Base-by-base conservation (phyloP, 2,329 filamentous ascomycete genomes). In the Colletotrichum sp. region DNA sequence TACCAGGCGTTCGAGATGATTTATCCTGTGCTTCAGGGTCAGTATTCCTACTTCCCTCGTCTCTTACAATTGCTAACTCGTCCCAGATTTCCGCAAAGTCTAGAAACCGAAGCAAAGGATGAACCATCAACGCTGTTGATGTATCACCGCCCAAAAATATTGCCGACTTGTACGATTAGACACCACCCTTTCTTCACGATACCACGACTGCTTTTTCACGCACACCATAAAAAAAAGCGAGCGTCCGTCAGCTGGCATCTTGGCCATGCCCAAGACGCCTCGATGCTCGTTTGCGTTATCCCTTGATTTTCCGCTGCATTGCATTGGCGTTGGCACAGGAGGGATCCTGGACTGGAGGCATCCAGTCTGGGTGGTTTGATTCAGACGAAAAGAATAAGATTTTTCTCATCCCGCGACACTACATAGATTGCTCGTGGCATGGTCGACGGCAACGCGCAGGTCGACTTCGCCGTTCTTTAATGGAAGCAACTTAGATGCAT, bases 1-100 rank as follows among this genome's bases (percentile, higher is more conserved):
- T 98, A 98, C 83, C 95, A 97, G 85, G 96, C 96, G 63, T 98
- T 98, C 83, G 96, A 98, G 88, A 94, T 98, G 93, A 98, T 98
- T 88, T 98, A 98, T 84, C 96, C 96, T 84, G 96, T 98, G 88
- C 89, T 98, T 83, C 95, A 96, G 90, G 95, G 94, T 96, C 88
- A 80, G 89, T 68, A 79, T 8, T 6, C 6, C 3, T 8, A 14
- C 26, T 26, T 21, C 72, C 79, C n/a, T 9, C 43, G 8, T 13
- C 7, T 39, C 16, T 6, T 6, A 75, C 80, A 75, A 81, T 72
- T 32, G 5, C 6, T 77, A 77, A 76, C 16, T 4, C 12, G 0
- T 1, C 39, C 1, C 28, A 90, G 90, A 91, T 84, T 91, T 91
- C 86, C 89, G 90, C 81, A 91, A 91, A 84, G 87, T 91, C 78